Percentiles rank a stretch among this genome's conserved stretches.
phyloP scores from a whole-genome alignment of 2,329 filamentous ascomycete genomes.

The Aphanoascus verrucosus region DNA sequence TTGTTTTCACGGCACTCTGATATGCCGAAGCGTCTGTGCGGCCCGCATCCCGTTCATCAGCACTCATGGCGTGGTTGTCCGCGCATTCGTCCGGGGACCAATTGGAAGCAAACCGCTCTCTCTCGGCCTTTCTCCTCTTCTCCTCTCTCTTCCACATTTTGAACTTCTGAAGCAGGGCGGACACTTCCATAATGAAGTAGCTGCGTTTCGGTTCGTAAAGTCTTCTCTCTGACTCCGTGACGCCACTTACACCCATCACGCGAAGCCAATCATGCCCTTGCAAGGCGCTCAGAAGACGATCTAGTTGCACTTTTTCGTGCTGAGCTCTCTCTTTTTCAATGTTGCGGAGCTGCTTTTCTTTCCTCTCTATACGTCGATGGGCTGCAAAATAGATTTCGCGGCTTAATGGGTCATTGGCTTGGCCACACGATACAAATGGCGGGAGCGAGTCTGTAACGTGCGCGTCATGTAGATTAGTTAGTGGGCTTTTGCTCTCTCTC shows the following conservation, averaged over 20 bases:
- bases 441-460: constrained; percentile 34
- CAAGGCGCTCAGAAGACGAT: constrained; percentile 64
- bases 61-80: constrained; percentile 21
- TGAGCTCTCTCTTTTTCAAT: constrained; percentile 56
- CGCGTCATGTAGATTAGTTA: constrained; percentile 30
- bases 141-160: constrained; percentile 80
- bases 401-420: constrained; percentile 43
- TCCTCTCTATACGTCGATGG: constrained; percentile 51
- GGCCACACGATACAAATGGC: constrained; percentile 25
- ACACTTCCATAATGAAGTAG: constrained; percentile 74
- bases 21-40: constrained; percentile 6
- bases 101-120: constrained; percentile 51
- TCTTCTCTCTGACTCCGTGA: constrained; percentile 78
- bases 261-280: constrained; percentile 88
- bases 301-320: constrained; percentile 56
- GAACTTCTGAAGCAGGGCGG: constrained; percentile 77
- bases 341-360: constrained; percentile 58
- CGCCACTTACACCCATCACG: constrained; percentile 74
- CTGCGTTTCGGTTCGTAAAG: constrained; percentile 75
- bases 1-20: constrained; percentile 8
- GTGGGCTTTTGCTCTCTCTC: constrained; percentile 23
- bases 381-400: constrained; percentile 48
- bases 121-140: constrained; percentile 66
- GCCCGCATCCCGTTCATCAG: constrained; percentile 13
- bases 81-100: constrained; percentile 38